These are phyloP conservation scores for Saccharomycopsis synnaedendra DNA, from an alignment of 805 yeast genomes.

Conservation along the genomic window DNA sequence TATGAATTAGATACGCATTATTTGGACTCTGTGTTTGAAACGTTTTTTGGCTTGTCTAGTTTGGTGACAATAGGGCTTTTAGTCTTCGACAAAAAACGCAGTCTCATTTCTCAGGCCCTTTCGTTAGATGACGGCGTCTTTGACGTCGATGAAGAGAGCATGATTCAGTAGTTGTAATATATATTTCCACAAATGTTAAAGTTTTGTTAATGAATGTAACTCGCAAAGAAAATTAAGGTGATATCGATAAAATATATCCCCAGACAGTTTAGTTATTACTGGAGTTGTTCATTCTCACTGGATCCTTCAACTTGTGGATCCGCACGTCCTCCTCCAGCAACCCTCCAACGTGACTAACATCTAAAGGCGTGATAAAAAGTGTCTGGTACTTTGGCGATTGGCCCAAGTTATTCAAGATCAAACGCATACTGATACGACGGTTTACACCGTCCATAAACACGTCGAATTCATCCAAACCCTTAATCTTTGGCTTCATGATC, in stretches of 20 bases:
- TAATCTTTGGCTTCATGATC: constrained; percentile 75
- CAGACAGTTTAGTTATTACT: too few relatives aligned
- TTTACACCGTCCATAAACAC: constrained; percentile 96
- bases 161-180: not conserved
- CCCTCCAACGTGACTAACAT: constrained; percentile 52
- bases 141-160: not conserved
- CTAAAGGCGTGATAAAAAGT: constrained; percentile 89
- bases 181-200: too few relatives aligned
- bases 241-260: too few relatives aligned
- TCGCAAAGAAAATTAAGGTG: too few relatives aligned
- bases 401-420: constrained; percentile 59
- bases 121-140: not conserved
- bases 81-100: not conserved
- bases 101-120: not conserved
- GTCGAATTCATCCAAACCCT: constrained; percentile 94
- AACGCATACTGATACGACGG: constrained; percentile 63
- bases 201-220: too few relatives aligned
- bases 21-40: constrained; percentile 12
- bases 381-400: constrained; percentile 66
- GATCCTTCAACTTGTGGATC: constrained; percentile 41
- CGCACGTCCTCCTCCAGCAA: constrained; percentile 52
- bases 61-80: not conserved
- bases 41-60: constrained; percentile 8
- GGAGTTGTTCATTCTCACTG: constrained; percentile 18
- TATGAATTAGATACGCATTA: constrained; percentile 5